Evolutionary conservation across 1,139 yeast species (phyloP), one percentile per base, ranked within the genome.

Genomic region (Scheffersomyces insectosa): DNA sequence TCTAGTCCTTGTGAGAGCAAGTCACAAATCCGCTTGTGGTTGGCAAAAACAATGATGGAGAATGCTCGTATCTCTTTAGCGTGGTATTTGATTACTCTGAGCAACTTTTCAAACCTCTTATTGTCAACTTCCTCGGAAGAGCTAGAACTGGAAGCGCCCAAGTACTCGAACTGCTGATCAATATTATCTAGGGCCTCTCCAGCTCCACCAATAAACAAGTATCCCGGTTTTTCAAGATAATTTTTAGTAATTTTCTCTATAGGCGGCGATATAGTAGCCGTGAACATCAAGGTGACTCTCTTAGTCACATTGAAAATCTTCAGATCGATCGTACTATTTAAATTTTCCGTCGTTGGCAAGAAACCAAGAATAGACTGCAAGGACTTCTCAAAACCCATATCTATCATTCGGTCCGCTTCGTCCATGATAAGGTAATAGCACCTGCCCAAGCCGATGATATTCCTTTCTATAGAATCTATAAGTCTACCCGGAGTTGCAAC

Each of bases 401-500:
- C 97, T 36, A 93, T 84, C 97, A 91, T 91, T 56, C 90, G 74
- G 62, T 91, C 98, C 1, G 97, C 97, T 64, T 91, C 98, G 67
- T 91, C 98, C 72, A 90, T 75, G 1, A 88, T 83, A 13, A 91
- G 68, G 51, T 82, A 87, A 48, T 77, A 76, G 50, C 96, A 82
- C 48, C 80, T 81, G 38, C 68, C 70, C 33, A 91, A 65, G 2
- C 78, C 79, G 3, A 90, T 52, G 12, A 86, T 69, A 25, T 81
- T 80, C 43, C 88, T 72, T 44, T 87, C 93, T 12, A 91, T 55
- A 43, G 89, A 82, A 56, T 93, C 99, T 11, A 89, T 74, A 41
- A 93, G 68, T 49, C 98, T 70, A 8, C 98, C 98, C 0, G 98
- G 98, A 0, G 99, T 93, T 1, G 97, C 98, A 36, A 93, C 89